Conservation (phyloP, 129 eudicot genomes). For the Ambrosia trifida region DNA sequence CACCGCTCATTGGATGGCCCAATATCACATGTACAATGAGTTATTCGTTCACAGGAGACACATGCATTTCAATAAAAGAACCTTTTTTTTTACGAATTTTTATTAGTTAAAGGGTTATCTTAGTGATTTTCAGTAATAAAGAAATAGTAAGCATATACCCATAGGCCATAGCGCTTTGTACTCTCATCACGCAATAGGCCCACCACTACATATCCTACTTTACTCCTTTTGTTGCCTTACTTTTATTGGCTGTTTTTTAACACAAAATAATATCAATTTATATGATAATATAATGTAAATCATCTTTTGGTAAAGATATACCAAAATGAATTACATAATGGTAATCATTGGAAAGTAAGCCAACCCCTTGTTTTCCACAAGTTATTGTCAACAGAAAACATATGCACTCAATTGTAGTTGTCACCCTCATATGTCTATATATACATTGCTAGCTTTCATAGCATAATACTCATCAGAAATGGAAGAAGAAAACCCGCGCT, state of each 20-base stretch:
- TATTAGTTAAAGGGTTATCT: too few relatives aligned
- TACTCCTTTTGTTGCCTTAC: conserved; percentile 2
- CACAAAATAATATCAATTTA: background rate
- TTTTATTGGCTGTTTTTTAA: conserved; percentile 27
- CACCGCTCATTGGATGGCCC: too few relatives aligned
- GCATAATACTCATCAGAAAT: conserved; percentile 7
- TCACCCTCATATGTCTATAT: conserved; percentile 22
- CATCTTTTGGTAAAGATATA: background rate
- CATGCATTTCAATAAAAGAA: too few relatives aligned
- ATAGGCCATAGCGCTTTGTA: conserved; percentile 13
- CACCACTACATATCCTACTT: conserved; percentile 18
- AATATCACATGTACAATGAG: too few relatives aligned
- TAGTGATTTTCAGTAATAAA: background rate
- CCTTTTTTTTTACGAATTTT: too few relatives aligned
- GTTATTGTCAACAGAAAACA: conserved; percentile 34
- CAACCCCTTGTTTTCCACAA: too few relatives aligned
- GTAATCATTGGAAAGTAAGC: conserved; percentile 22
- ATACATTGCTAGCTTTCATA: conserved; percentile 3
- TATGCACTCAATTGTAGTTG: conserved; percentile 36
- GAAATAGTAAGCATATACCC: conserved; percentile 20
- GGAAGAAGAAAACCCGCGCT: conserved; percentile 32
- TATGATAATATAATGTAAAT: background rate
- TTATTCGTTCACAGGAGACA: too few relatives aligned
- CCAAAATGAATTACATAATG: background rate
- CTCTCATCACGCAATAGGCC: conserved; percentile 38